Percentiles rank a stretch among this genome's conserved stretches.
These are phyloP conservation scores for Mortierella sp. DNA, from an alignment of 371 early-diverging fungal genomes.

Conservation along the genomic window DNA sequence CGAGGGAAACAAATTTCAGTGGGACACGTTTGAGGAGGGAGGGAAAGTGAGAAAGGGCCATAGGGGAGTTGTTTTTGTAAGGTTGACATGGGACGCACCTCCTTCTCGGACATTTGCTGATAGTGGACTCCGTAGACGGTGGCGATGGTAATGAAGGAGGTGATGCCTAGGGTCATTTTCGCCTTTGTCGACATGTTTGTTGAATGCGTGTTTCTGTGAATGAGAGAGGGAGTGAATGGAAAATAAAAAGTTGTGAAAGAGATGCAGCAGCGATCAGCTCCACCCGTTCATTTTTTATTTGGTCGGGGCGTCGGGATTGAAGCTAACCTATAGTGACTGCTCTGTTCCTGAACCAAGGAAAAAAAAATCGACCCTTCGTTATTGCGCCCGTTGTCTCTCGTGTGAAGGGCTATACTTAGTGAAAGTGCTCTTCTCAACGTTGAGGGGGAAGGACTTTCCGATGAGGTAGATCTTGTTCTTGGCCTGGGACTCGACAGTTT, in stretches of 20 bases:
- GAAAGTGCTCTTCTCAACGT: conserved; percentile 69
- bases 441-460: conserved; percentile 74
- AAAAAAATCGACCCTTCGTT: not conserved
- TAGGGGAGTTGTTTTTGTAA: not conserved
- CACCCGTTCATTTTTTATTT: not conserved
- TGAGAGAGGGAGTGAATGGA: not conserved
- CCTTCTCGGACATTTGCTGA: conserved; percentile 58
- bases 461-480: conserved; percentile 82
- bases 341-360: conserved; percentile 2
- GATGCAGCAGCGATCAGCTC: conserved; percentile 6
- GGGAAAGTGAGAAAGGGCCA: not conserved
- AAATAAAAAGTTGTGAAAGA: no score
- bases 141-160: conserved; percentile 45
- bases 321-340: conserved; percentile 12
- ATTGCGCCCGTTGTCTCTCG: conserved; percentile 30
- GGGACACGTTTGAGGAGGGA: not conserved
- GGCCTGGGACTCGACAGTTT: conserved; percentile 26
- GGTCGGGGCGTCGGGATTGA: not conserved
- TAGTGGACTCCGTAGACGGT: conserved; percentile 54
- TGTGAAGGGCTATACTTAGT: conserved; percentile 54
- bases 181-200: conserved; percentile 48
- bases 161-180: conserved; percentile 53
- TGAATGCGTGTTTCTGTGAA: not conserved
- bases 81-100: conserved; percentile 19
- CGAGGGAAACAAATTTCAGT: not conserved